These are phyloP conservation scores for Clarireedia monteithiana DNA, from an alignment of 2,329 filamentous ascomycete genomes.

Conservation along the genomic window DNA sequence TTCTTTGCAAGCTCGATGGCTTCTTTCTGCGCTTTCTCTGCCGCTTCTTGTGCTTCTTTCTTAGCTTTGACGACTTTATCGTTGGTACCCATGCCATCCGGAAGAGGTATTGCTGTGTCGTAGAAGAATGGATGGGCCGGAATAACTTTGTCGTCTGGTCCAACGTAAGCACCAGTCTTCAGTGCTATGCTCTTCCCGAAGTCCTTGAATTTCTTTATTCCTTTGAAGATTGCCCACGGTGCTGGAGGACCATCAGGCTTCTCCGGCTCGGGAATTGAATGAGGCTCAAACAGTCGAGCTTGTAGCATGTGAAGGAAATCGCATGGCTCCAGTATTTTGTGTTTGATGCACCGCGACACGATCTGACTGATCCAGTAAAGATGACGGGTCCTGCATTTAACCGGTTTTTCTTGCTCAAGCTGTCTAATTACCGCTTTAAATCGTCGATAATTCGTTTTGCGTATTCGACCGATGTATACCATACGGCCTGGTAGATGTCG, in stretches of 20 bases:
- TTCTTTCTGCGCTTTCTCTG: background rate
- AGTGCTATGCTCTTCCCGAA: background rate
- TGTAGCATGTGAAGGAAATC: background rate
- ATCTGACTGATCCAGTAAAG: background rate
- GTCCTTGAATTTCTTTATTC: background rate
- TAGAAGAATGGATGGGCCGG: background rate
- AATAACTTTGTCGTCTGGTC: background rate
- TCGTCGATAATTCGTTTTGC: background rate
- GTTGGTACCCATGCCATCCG: background rate
- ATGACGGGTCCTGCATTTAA: background rate
- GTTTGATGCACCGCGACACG: background rate
- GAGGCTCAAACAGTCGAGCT: background rate
- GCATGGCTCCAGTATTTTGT: background rate
- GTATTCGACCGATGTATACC: background rate
- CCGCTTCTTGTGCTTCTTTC: background rate
- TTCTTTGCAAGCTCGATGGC: background rate
- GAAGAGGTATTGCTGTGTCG: background rate
- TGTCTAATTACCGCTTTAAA: background rate
- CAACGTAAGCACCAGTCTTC: background rate
- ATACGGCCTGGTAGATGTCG: background rate
- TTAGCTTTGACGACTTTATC: background rate
- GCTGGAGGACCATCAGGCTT: background rate
- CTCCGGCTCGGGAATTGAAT: background rate
- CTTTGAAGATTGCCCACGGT: background rate
- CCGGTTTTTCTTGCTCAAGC: background rate